Evolutionary conservation across 1,139 yeast species (phyloP).

Genomic region (Scheffersomyces insectosa): DNA sequence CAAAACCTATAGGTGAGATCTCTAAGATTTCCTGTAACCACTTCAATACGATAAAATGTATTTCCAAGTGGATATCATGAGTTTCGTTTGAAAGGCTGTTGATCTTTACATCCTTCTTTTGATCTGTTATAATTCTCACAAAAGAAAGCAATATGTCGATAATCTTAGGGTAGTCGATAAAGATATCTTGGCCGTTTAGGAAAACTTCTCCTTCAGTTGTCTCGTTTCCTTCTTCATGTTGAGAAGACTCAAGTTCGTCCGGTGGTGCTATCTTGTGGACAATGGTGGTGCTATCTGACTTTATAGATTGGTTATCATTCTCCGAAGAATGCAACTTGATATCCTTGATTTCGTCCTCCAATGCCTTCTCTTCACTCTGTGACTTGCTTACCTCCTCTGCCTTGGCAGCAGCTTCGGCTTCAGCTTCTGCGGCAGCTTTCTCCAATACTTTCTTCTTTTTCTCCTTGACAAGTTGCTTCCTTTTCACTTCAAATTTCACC

Average conservation of each 20-base stretch:
- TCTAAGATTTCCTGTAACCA: constrained; percentile 81
- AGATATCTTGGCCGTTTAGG: constrained; percentile 84
- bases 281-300: constrained; percentile 25
- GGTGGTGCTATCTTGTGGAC: constrained; percentile 15
- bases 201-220: constrained; percentile 53
- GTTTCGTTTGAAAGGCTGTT: constrained; percentile 37
- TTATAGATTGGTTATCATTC: constrained; percentile 24
- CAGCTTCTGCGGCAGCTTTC: constrained; percentile 3
- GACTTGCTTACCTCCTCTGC: constrained; percentile 6
- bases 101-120: constrained; percentile 17
- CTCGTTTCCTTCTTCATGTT: constrained; percentile 1
- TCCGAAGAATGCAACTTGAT: constrained; percentile 4
- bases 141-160: constrained; percentile 79
- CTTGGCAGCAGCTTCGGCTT: constrained; percentile 6
- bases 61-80: constrained; percentile 62
- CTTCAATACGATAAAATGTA: constrained; percentile 74
- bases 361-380: not conserved
- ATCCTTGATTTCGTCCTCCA: constrained; percentile 7
- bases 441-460: constrained; percentile 9
- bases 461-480: constrained; percentile 25
- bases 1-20: constrained; percentile 75
- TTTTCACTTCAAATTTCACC: constrained; percentile 54
- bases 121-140: constrained; percentile 50
- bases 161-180: constrained; percentile 76
- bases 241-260: constrained; percentile 1